Evolutionary conservation across 106 monocot species (phyloP).

Genomic region (Acorus calamus): DNA sequence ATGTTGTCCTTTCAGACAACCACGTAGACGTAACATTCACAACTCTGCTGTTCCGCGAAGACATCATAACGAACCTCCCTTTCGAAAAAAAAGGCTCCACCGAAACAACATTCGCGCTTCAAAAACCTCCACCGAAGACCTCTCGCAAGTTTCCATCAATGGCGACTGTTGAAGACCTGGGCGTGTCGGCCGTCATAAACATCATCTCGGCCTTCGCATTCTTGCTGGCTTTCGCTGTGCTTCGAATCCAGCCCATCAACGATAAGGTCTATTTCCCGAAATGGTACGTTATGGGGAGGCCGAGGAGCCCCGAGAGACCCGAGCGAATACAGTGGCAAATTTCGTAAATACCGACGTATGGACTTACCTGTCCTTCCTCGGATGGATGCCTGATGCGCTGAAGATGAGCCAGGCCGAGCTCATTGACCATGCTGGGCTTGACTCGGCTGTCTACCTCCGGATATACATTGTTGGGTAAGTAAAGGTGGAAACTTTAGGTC

Average conservation of each 20-base stretch:
- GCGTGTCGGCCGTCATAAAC: slow-evolving; percentile 84
- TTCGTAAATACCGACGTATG: slow-evolving; percentile 62
- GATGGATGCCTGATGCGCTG: slow-evolving; percentile 83
- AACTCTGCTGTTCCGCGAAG: no score
- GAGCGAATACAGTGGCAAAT: slow-evolving; percentile 23
- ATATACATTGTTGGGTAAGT: slow-evolving; percentile 91
- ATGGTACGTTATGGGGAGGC: slow-evolving; percentile 44
- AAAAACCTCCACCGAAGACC: background rate
- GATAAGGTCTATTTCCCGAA: slow-evolving; percentile 82
- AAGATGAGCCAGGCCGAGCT: slow-evolving; percentile 67
- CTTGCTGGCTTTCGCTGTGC: slow-evolving; percentile 74
- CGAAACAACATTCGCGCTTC: background rate
- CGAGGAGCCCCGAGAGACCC: slow-evolving; percentile 26
- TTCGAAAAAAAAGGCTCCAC: no score
- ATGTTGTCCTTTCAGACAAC: no score
- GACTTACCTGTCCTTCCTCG: slow-evolving; percentile 70
- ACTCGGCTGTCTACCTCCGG: slow-evolving; percentile 79
- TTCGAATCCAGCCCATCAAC: slow-evolving; percentile 77
- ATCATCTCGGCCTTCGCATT: slow-evolving; percentile 50
- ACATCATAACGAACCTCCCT: no score
- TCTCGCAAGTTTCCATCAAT: slow-evolving; percentile 14
- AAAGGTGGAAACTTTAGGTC: background rate
- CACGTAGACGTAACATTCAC: no score
- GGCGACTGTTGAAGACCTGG: slow-evolving; percentile 76
- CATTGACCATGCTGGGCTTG: slow-evolving; percentile 82